phyloP scores from a whole-genome alignment of 2,329 filamentous ascomycete species.

The Elsinoe batatas region DNA sequence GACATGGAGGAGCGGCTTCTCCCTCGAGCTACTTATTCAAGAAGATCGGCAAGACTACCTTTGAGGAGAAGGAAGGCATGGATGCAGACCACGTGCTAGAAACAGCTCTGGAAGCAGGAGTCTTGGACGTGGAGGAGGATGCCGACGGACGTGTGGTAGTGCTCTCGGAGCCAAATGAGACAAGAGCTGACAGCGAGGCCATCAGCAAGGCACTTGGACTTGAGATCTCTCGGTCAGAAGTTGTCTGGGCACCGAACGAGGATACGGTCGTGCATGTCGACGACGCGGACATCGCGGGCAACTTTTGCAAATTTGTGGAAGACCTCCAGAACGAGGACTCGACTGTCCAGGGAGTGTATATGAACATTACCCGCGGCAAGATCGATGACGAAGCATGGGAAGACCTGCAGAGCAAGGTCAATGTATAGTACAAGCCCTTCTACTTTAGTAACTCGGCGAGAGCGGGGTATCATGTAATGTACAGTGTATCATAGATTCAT shows the following conservation, averaged over 20 bases:
- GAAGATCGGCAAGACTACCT: constrained; percentile 63
- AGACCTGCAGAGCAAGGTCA: constrained; percentile 29
- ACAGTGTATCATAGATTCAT: constrained; percentile 16
- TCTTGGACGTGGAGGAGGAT: constrained; percentile 60
- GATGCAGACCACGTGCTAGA: constrained; percentile 66
- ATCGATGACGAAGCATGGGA: constrained; percentile 29
- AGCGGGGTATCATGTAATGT: constrained; percentile 14
- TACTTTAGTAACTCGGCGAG: not conserved
- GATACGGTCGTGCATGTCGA: constrained; percentile 62
- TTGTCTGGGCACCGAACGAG: constrained; percentile 74
- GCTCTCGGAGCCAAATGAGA: constrained; percentile 57
- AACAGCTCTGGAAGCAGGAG: constrained; percentile 74
- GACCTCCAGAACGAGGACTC: constrained; percentile 52
- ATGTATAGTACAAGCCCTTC: constrained; percentile 21
- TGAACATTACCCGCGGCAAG: constrained; percentile 48
- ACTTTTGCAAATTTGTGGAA: constrained; percentile 51
- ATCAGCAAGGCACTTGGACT: constrained; percentile 55
- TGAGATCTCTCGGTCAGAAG: constrained; percentile 63
- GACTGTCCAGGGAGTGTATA: constrained; percentile 69
- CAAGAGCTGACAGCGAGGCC: constrained; percentile 52
- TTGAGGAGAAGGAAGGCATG: constrained; percentile 49
- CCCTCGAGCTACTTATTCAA: constrained; percentile 79
- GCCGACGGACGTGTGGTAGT: constrained; percentile 61
- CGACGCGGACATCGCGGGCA: constrained; percentile 44
- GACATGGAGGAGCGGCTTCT: constrained; percentile 57